Base-by-base conservation (phyloP, 495 filamentous ascomycete species). In the Neurospora intermedia region DNA sequence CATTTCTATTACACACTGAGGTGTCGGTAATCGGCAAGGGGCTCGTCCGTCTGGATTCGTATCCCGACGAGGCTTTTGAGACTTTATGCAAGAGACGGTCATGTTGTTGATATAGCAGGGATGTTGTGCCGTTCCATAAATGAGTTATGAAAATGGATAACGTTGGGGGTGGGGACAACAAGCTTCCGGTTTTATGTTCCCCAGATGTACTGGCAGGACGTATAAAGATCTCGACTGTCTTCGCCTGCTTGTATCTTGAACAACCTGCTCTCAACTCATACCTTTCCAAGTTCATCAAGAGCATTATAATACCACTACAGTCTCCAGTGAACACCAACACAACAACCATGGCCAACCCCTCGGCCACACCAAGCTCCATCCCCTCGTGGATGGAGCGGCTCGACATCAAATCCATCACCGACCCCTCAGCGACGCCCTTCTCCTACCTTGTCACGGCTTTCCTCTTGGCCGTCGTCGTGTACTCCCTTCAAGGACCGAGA, bases 381-480 rank as follows among this genome's bases (percentile, higher is more conserved):
- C 27, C 54, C 27, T 35, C 54, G 54, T 62, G 54, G 54, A 66
- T 66, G 54, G 54, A 66, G 27, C 27, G 27, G 54, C 18, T 66
- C 15, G 54, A 66, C 54, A 35, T 66, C 27, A 66, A 18, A 15
- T 62, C 54, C 23, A 35, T 43, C 16, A 15, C 69, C 11, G 73
- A 70, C 15, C 69, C 46, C 41, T 66, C 73, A 0, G 46, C 40
- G 27, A 74, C 48, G 40, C 43, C 73, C 9, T 41, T 74, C 6
- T 46, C 73, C 1, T 74, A 74, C 23, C 69, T 74, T 48, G 40
- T 71, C 48, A 45, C 69, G 8, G 69, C 69, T 3, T 20, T 74
- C n/a, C 15, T 74, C 15, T n/a, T 62, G 46, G 35, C 40, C 10
- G 18, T 69, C 38, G 0, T 71, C 20, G 3, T 74, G 11, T 74